Evolutionary conservation across 2,329 filamentous ascomycete species (phyloP).

Genomic region (Verticillium tricorpus): DNA sequence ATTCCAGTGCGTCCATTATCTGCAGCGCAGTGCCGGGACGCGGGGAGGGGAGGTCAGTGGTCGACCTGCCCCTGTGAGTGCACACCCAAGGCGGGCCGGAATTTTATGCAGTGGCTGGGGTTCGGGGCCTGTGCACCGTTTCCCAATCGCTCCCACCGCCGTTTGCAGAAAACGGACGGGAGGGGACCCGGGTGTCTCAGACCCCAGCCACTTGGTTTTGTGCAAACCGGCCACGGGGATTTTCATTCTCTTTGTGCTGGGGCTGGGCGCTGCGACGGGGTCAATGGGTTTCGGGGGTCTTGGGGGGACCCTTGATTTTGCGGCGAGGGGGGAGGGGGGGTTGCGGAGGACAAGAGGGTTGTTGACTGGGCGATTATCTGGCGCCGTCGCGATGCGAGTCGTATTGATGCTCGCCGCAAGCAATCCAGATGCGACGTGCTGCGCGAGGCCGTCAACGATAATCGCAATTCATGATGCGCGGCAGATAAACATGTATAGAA

Average conservation of each 20-base stretch:
- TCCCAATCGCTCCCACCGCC: neutral
- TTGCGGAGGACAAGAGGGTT: neutral
- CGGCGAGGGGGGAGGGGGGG: neutral
- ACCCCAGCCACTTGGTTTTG: neutral
- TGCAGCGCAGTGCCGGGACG: no score
- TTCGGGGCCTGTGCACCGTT: no score
- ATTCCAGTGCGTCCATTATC: no score
- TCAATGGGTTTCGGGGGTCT: neutral
- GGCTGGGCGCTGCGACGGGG: neutral
- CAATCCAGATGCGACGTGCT: neutral
- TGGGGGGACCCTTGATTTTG: neutral
- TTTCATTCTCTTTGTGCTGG: neutral
- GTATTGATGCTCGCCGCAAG: neutral
- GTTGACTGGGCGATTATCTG: neutral
- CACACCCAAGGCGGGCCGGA: no score
- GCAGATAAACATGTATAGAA: neutral
- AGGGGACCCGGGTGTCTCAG: neutral
- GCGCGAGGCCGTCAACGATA: neutral
- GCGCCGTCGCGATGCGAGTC: neutral
- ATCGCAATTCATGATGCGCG: neutral
- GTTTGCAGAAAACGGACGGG: neutral
- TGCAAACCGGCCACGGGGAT: neutral
- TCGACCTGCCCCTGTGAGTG: no score
- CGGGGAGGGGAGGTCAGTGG: no score
- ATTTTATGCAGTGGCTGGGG: no score